Evolutionary conservation across 768 basidiomycete species (phyloP).

Genomic region (Trametes cingulata): DNA sequence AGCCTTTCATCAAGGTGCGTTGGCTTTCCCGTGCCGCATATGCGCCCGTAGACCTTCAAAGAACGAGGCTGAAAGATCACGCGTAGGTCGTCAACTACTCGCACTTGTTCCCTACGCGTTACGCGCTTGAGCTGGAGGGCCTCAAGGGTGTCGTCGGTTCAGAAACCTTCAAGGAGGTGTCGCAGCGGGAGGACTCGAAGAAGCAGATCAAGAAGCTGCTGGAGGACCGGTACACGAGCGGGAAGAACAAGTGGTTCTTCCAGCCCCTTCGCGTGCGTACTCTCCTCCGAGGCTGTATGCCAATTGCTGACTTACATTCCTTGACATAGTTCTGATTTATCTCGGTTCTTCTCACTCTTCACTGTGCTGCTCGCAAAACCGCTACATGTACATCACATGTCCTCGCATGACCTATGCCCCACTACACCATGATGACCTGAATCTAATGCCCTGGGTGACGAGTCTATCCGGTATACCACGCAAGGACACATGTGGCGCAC

Average conservation of each 20-base stretch:
- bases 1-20: constrained; percentile 98
- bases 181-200: constrained; percentile 92
- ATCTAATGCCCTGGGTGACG: constrained; percentile 20
- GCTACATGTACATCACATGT: constrained; percentile 26
- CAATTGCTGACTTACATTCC: neutral
- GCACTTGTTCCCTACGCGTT: constrained; percentile 99
- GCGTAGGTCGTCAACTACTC: constrained; percentile 92
- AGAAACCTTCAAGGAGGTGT: constrained; percentile 97
- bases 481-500: too few relatives aligned
- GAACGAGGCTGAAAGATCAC: neutral
- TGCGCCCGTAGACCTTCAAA: neutral
- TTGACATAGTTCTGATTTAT: constrained; percentile 14
- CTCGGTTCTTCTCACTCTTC: constrained; percentile 2
- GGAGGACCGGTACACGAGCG: constrained; percentile 90
- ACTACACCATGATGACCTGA: constrained; percentile 12
- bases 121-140: constrained; percentile 93
- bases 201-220: constrained; percentile 95
- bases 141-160: constrained; percentile 82
- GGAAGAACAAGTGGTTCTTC: constrained; percentile 99
- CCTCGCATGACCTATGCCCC: constrained; percentile 31
- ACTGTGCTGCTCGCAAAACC: constrained; percentile 18
- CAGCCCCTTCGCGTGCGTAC: constrained; percentile 68
- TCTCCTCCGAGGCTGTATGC: neutral
- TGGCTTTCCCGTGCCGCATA: neutral
- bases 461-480: neutral